Evolutionary conservation across 441 rosid species (phyloP), one percentile per base, ranked within the genome.

Genomic region (Biscutella laevigata): DNA sequence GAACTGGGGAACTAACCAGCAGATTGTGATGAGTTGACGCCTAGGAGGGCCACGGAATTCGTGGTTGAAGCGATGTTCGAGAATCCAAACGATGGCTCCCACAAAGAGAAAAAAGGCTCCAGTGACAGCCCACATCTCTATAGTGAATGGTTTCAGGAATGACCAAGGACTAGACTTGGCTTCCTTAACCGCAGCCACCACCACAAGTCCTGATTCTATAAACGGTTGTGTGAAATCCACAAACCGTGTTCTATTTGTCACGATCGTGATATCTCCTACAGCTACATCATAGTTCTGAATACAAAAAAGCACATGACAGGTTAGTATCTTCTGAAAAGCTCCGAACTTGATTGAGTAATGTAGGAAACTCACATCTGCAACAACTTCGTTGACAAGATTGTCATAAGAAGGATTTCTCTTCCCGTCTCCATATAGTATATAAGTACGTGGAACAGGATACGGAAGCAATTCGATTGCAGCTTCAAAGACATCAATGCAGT

Each of bases 191-290:
- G 95, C 80, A 54, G 78, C 94, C 44, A 92, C 94, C 10, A 92
- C 92, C 42, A 88, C 81, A 36, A 92, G 94, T 56, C 98, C 98
- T n/a, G 96, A 92, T 69, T 86, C 95, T 76, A 77, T 75, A 72
- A 59, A 92, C 13, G 98, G 98, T 70, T 92, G 96, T 2, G 96
- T 92, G 51, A 92, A 92, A 72, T 92, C 98, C 30, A 88, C 95
- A 48, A 78, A 67, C 62, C 76, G 79, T 39, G 95, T 91, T 70
- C 98, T 75, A 71, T 88, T 88, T 35, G 86, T 88, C 33, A 70
- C 61, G 34, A 92, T 92, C 1, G 96, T 62, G 28, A 92, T 57
- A 50, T 92, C 98, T 47, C 98, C 98, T 32, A 92, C 83, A 22
- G 79, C 95, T 46, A 86, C 98, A 70, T 92, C 98, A 10, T 57